Conservation (phyloP, 2,329 filamentous ascomycete species). For the Elsinoe australis region DNA sequence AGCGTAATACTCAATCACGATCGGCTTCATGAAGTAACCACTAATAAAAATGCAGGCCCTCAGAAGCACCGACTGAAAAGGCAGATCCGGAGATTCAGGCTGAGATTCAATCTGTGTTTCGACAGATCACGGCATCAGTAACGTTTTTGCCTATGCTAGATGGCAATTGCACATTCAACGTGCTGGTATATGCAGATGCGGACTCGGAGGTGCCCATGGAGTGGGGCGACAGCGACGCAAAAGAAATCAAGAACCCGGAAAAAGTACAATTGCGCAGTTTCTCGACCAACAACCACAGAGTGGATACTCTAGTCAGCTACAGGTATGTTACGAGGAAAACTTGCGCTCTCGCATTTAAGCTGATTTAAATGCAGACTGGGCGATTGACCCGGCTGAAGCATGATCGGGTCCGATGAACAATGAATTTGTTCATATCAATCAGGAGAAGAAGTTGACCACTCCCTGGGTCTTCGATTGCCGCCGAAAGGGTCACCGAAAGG, state of each 20-base stretch:
- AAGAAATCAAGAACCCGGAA: constrained; percentile 90
- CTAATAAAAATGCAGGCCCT: constrained; percentile 25
- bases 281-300: constrained; percentile 86
- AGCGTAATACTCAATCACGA: constrained; percentile 39
- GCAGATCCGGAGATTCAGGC: constrained; percentile 89
- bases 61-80: constrained; percentile 53
- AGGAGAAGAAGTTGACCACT: no score
- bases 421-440: no score
- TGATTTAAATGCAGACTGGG: constrained; percentile 20
- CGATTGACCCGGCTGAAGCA: constrained; percentile 20
- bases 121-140: constrained; percentile 94
- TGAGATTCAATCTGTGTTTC: constrained; percentile 93
- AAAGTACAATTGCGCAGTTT: constrained; percentile 93
- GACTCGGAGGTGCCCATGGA: constrained; percentile 95
- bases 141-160: constrained; percentile 92
- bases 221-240: constrained; percentile 97
- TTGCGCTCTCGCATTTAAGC: not conserved
- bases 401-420: no score
- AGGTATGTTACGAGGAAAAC: constrained; percentile 36
- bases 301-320: constrained; percentile 95
- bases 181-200: constrained; percentile 93
- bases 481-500: no score
- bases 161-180: constrained; percentile 96
- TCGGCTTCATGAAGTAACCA: not conserved
- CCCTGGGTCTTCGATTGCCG: no score